These are phyloP conservation scores for Phylloporus sp. DNA, from an alignment of 1,284 basidiomycete genomes.

Conservation along the genomic window DNA sequence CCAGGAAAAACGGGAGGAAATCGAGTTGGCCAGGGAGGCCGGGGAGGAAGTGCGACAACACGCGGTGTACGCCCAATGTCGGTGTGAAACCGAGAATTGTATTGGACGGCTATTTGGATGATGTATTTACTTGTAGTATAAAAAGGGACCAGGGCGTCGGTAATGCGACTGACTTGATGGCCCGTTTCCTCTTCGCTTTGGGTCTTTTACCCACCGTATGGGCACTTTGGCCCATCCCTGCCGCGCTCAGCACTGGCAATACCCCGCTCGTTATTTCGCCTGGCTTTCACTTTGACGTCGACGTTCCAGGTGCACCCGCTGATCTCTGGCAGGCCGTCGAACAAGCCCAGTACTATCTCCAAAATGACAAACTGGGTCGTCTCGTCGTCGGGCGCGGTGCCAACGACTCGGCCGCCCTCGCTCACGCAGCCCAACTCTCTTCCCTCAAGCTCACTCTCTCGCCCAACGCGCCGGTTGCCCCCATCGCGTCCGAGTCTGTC, in stretches of 20 bases:
- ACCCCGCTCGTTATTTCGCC: slow-evolving; percentile 53
- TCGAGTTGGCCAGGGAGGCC: slow-evolving; percentile 9
- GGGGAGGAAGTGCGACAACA: slow-evolving; percentile 26
- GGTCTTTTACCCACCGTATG: slow-evolving; percentile 15
- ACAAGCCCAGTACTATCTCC: slow-evolving; percentile 46
- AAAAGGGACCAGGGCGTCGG: no score
- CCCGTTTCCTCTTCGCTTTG: slow-evolving; percentile 9
- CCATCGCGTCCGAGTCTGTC: slow-evolving; percentile 60
- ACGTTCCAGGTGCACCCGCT: slow-evolving; percentile 42
- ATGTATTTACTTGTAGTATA: no score
- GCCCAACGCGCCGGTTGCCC: slow-evolving; percentile 34
- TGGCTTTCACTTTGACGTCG: slow-evolving; percentile 51
- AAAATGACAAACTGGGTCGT: slow-evolving; percentile 53
- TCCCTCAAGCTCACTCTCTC: slow-evolving; percentile 49
- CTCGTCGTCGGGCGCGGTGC: slow-evolving; percentile 57
- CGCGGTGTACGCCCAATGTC: slow-evolving; percentile 54
- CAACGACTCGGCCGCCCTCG: slow-evolving; percentile 39
- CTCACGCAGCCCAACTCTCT: slow-evolving; percentile 32
- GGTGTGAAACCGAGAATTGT: no score
- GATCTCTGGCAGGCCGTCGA: slow-evolving; percentile 48
- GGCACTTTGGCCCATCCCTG: slow-evolving; percentile 65
- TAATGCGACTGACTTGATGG: no score
- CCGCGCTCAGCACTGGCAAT: slow-evolving; percentile 51
- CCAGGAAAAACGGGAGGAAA: slow-evolving; percentile 27
- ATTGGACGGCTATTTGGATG: no score